phyloP scores from a whole-genome alignment of 2,329 filamentous ascomycete species.

The Zymoseptoria pseudotritici region DNA sequence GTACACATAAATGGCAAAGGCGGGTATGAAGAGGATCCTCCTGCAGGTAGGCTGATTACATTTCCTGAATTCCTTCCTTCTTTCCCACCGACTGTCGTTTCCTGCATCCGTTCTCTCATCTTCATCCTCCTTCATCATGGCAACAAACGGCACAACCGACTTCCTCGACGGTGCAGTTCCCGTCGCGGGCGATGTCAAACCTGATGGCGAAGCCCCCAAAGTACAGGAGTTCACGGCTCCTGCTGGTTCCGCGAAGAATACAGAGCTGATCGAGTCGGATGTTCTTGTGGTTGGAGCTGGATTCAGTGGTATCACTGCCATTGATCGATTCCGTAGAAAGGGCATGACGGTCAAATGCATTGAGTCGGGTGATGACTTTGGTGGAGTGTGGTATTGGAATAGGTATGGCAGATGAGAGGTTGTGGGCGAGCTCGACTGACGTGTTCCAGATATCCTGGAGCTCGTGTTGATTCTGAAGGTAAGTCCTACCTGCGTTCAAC shows the following conservation, averaged over 20 bases:
- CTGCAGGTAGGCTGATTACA: neutral
- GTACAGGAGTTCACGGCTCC: constrained; percentile 8
- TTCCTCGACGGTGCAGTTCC: constrained; percentile 13
- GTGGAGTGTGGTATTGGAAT: constrained; percentile 35
- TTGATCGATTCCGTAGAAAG: constrained; percentile 28
- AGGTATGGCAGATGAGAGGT: constrained; percentile 17
- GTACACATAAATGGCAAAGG: neutral
- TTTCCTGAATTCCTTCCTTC: neutral
- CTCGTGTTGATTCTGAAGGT: constrained; percentile 40
- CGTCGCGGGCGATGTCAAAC: constrained; percentile 3
- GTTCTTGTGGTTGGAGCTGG: constrained; percentile 33
- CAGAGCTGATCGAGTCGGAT: constrained; percentile 14
- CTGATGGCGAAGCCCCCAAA: constrained; percentile 4
- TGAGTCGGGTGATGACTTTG: constrained; percentile 31
- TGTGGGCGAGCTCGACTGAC: constrained; percentile 36
- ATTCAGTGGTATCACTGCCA: constrained; percentile 36
- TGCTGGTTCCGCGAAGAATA: neutral
- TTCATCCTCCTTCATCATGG: neutral
- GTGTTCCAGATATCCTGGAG: constrained; percentile 36
- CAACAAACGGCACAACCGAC: constrained; percentile 2
- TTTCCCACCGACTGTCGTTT: neutral
- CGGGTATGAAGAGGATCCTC: neutral
- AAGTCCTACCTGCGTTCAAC: neutral
- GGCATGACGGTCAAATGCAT: constrained; percentile 30
- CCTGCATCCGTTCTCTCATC: neutral